These are phyloP conservation scores for Aspergillus bombycis DNA, from an alignment of 2,329 filamentous ascomycete species.

Conservation along the genomic window DNA sequence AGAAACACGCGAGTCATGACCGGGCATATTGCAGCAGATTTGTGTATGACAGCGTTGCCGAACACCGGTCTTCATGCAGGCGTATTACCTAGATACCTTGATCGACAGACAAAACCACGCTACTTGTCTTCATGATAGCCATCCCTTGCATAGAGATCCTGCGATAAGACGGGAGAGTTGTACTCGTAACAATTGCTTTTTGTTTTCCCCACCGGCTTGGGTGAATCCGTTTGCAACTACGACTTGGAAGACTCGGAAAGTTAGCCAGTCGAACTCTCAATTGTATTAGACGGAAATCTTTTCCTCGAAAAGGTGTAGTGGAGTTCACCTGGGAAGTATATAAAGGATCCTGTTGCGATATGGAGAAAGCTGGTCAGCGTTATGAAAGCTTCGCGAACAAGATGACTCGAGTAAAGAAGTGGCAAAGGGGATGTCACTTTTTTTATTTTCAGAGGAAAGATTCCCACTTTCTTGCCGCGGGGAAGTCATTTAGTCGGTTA, in stretches of 20 bases:
- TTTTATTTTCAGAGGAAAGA: background rate
- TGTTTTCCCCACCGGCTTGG: slow-evolving; percentile 5
- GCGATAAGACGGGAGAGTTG: slow-evolving; percentile 28
- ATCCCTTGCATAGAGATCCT: slow-evolving; percentile 20
- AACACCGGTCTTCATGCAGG: slow-evolving; percentile 49
- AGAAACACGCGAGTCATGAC: background rate
- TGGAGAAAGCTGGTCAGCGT: background rate
- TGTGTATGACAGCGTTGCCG: slow-evolving; percentile 25
- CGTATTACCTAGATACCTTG: slow-evolving; percentile 45
- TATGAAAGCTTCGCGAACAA: background rate
- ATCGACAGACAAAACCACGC: slow-evolving; percentile 43
- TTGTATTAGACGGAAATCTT: slow-evolving; percentile 1
- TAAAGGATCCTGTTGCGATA: background rate
- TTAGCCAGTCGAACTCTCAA: slow-evolving; percentile 9
- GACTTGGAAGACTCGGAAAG: slow-evolving; percentile 11
- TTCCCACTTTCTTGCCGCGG: background rate
- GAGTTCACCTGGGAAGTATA: slow-evolving; percentile 1
- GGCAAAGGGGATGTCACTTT: background rate
- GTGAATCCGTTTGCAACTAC: slow-evolving; percentile 3
- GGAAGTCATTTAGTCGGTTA: background rate
- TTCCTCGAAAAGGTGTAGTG: background rate
- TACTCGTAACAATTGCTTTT: slow-evolving; percentile 28
- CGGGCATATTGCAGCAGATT: background rate
- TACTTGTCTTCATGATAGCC: slow-evolving; percentile 44
- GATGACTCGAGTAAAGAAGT: background rate